Evolutionary conservation across 2,329 filamentous ascomycete species (phyloP).

Genomic region (Dothidotthia symphoricarpi): DNA sequence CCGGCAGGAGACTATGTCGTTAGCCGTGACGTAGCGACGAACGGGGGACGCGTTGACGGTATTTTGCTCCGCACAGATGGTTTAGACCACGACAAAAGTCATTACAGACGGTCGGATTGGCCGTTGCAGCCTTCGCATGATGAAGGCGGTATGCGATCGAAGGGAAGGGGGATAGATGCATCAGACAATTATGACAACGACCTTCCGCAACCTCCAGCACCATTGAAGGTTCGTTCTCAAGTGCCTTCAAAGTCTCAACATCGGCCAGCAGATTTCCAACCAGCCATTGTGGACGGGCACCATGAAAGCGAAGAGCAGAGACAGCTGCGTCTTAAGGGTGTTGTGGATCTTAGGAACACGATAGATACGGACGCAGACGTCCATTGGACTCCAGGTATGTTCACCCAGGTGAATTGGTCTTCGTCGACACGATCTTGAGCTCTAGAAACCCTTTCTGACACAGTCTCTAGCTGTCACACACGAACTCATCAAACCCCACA

Average conservation of each 20-base stretch:
- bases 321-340: slow-evolving; percentile 22
- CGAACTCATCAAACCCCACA: slow-evolving; percentile 47
- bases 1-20: slow-evolving; percentile 5
- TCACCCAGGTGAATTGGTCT: neutral
- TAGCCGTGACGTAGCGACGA: slow-evolving; percentile 6
- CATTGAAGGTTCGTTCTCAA: neutral
- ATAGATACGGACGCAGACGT: slow-evolving; percentile 42
- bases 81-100: slow-evolving; percentile 1
- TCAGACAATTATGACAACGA: slow-evolving; percentile 2
- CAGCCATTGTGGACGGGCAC: slow-evolving; percentile 6
- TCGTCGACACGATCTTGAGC: too few relatives aligned
- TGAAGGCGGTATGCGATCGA: slow-evolving; percentile 3
- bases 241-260: neutral
- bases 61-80: slow-evolving; percentile 6
- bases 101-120: slow-evolving; percentile 6
- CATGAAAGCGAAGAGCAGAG: slow-evolving; percentile 7
- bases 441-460: slow-evolving; percentile 10
- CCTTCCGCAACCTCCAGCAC: neutral
- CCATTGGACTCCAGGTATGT: slow-evolving; percentile 42
- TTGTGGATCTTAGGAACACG: slow-evolving; percentile 41
- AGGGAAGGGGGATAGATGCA: neutral
- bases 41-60: slow-evolving; percentile 11
- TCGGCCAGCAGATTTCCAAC: neutral
- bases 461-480: slow-evolving; percentile 51
- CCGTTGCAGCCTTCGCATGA: slow-evolving; percentile 5